Evolutionary conservation across 441 rosid species (phyloP).

Genomic region (Adansonia gregorii): DNA sequence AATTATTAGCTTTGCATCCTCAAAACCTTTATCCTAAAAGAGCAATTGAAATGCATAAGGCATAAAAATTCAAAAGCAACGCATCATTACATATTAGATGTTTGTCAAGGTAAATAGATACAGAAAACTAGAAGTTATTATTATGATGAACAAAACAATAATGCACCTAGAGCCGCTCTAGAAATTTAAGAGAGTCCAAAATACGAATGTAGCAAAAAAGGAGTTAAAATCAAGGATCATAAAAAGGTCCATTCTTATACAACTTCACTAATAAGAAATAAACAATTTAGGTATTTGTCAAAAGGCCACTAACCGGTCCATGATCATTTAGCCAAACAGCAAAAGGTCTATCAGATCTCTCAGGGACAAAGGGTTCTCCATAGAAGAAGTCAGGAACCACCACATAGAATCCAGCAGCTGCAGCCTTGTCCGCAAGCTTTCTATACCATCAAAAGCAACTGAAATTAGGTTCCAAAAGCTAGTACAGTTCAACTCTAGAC

Average conservation of each 20-base stretch:
- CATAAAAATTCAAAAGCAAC: background rate
- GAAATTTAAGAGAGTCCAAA: background rate
- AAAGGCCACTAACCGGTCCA: conserved; percentile 46
- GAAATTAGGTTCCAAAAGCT: conserved; percentile 12
- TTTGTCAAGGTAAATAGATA: background rate
- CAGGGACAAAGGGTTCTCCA: conserved; percentile 58
- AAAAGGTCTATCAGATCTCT: conserved; percentile 38
- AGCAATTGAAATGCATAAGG: conserved; percentile 28
- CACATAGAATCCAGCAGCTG: conserved; percentile 68
- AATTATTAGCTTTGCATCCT: conserved; percentile 56
- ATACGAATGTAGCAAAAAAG: background rate
- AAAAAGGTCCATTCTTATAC: background rate
- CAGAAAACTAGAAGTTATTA: background rate
- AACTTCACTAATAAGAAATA: background rate
- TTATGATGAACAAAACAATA: background rate
- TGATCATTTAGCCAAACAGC: conserved; percentile 59
- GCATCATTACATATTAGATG: background rate
- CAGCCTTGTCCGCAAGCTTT: conserved; percentile 68
- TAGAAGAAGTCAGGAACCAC: conserved; percentile 72
- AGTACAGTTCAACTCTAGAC: background rate
- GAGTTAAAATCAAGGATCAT: background rate
- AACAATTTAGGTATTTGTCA: background rate
- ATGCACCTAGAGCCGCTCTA: background rate
- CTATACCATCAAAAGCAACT: conserved; percentile 33
- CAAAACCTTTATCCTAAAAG: conserved; percentile 59